Base-by-base conservation (phyloP, 495 filamentous ascomycete genomes). In the Neurospora sp. region DNA sequence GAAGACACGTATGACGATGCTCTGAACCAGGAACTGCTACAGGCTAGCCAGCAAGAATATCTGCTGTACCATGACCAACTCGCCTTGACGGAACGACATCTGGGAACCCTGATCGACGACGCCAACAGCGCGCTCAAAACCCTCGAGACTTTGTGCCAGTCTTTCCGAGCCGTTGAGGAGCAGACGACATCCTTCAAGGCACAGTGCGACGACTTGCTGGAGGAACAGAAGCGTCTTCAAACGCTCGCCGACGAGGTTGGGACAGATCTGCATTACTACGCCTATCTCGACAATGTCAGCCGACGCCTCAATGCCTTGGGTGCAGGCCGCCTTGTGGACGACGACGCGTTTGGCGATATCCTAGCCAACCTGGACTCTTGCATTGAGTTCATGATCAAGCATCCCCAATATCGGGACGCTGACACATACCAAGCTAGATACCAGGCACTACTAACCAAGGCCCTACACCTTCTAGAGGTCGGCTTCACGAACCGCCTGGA, bases 181-280 rank as follows among this genome's bases (percentile, higher is more conserved):
- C 95, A 98, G 83, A 98, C 96, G 1, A 92, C 92, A 20, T 90
- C 91, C 41, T 97, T 99, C 80, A 92, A 94, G 79, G 90, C 91
- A 70, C 93, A 95, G 81, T 98, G 95, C 80, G 93, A 97, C 77
- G 92, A 92, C 18, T 83, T 98, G 1, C 80, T 97, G 35, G 83
- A 88, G 4, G 92, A 96, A 69, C 92, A 98, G 79, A 89, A 87
- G 74, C 89, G 91, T 16, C 86, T 97, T 31, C 88, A 91, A 70
- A 86, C 86, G 41, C 84, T 98, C 44, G 92, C 93, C 1, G 90
- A 94, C 75, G 90, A 91, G 39, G 91, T 99, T 66, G 91, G 91
- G 8, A 89, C 91, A 38, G 96, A 97, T 75, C 85, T 97, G 7
- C 90, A 93, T 75, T 97, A 97, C 79, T 99, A 98, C 79, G 89